Conservation (phyloP, 2,329 filamentous ascomycete species). For the Xylariaceae sp. region DNA sequence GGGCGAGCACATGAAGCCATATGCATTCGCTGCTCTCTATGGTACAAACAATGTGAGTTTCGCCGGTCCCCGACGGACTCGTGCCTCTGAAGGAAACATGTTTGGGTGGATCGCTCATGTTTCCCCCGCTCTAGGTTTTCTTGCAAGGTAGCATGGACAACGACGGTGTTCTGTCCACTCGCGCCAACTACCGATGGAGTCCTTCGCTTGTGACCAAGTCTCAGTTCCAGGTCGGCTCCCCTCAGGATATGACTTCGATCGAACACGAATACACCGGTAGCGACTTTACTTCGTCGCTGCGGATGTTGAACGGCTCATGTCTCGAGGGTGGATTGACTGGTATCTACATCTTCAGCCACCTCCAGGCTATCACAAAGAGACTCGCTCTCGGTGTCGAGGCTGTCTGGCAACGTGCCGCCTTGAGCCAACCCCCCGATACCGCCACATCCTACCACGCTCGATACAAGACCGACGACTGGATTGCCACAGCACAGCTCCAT, state of each 20-base stretch:
- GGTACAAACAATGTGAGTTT: conserved; percentile 79
- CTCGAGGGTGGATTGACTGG: conserved; percentile 90
- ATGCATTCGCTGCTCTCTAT: conserved; percentile 90
- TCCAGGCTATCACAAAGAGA: conserved; percentile 84
- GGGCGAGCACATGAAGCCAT: conserved; percentile 88
- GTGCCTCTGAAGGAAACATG: not conserved
- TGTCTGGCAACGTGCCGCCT: conserved; percentile 83
- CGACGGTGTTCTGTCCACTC: conserved; percentile 77
- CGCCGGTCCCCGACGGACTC: conserved; percentile 1
- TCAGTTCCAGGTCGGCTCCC: conserved; percentile 70
- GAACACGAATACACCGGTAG: conserved; percentile 92
- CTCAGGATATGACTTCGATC: conserved; percentile 82
- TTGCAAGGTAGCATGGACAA: conserved; percentile 95
- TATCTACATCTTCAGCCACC: conserved; percentile 91
- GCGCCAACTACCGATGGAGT: conserved; percentile 91
- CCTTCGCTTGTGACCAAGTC: conserved; percentile 78
- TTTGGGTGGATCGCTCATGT: conserved; percentile 2
- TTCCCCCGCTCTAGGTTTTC: conserved; percentile 61
- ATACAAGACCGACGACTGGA: conserved; percentile 90
- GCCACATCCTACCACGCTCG: conserved; percentile 83
- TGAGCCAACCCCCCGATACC: conserved; percentile 84
- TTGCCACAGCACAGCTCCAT: conserved; percentile 83
- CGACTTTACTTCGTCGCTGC: conserved; percentile 90
- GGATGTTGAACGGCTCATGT: conserved; percentile 90
- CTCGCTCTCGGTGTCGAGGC: conserved; percentile 83